A percentile compares a stretch with the other conserved stretches of the same genome.
These are phyloP conservation scores for Alternaria infectoria DNA, from an alignment of 2,329 filamentous ascomycete species.

Conservation along the genomic window DNA sequence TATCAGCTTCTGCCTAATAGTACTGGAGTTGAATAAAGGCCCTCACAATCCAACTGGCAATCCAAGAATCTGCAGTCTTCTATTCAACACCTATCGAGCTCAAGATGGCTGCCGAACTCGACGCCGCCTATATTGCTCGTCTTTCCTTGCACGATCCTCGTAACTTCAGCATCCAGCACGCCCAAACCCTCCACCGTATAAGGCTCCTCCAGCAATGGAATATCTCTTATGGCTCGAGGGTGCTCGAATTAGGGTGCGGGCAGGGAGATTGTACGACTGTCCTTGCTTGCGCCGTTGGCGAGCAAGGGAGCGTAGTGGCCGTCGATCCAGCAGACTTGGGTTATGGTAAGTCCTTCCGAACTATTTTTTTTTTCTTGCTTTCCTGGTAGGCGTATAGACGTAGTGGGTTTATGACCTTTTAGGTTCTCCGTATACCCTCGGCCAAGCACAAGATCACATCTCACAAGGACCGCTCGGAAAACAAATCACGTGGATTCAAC, in stretches of 20 bases:
- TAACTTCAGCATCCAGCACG: constrained; percentile 23
- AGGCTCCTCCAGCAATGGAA: constrained; percentile 28
- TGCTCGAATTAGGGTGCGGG: constrained; percentile 66
- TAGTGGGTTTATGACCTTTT: constrained; percentile 3
- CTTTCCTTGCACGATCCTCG: constrained; percentile 25
- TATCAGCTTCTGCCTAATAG: neutral
- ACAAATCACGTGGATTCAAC: constrained; percentile 54
- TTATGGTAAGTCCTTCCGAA: constrained; percentile 50
- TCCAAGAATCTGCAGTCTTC: neutral
- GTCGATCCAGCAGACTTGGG: constrained; percentile 60
- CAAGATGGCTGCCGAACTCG: constrained; percentile 18
- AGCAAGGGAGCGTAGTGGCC: constrained; percentile 53
- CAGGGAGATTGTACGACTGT: constrained; percentile 64
- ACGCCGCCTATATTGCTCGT: constrained; percentile 21
- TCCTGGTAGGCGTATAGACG: constrained; percentile 2
- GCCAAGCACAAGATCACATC: constrained; percentile 57
- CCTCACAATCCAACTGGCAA: neutral
- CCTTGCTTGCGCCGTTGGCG: constrained; percentile 57
- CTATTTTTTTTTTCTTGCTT: neutral
- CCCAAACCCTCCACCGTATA: constrained; percentile 32
- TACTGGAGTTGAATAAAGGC: neutral
- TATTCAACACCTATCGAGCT: neutral
- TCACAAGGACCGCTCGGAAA: constrained; percentile 49
- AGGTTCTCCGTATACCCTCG: constrained; percentile 55
- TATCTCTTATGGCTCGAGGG: constrained; percentile 43